A percentile compares a stretch with the other conserved stretches of the same genome.
Conservation (phyloP, 148 eudicot species). For the Chenopodium berlandieri region DNA sequence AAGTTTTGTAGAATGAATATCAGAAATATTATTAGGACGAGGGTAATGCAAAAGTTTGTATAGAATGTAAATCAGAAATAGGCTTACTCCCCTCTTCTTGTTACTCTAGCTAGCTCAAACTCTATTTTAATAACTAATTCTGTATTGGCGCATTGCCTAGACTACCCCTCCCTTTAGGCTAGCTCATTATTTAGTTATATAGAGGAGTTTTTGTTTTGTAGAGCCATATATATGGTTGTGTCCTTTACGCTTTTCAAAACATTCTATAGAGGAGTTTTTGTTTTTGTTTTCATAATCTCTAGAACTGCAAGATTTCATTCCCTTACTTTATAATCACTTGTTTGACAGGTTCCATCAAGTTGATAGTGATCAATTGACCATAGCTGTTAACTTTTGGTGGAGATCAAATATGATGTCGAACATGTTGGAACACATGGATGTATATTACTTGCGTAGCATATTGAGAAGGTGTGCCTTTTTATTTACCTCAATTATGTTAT, state of each 20-base stretch:
- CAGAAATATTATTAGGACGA: neutral
- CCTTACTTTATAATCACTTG: constrained; percentile 5
- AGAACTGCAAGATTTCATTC: neutral
- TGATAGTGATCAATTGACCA: constrained; percentile 81
- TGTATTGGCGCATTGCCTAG: too few species aligned
- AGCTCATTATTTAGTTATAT: too few species aligned
- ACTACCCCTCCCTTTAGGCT: too few species aligned
- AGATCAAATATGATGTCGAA: constrained; percentile 55
- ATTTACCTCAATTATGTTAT: neutral
- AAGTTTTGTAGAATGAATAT: neutral
- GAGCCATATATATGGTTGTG: neutral
- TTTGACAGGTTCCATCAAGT: constrained; percentile 87
- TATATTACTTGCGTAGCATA: constrained; percentile 77
- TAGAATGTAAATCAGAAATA: neutral
- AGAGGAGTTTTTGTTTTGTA: neutral
- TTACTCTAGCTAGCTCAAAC: too few species aligned
- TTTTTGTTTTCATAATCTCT: neutral
- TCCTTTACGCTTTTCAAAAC: neutral
- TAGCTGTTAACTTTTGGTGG: constrained; percentile 98
- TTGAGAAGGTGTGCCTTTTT: constrained; percentile 61
- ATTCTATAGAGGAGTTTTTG: neutral
- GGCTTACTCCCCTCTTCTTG: too few species aligned
- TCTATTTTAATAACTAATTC: too few species aligned
- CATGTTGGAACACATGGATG: constrained; percentile 92
- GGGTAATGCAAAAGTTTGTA: neutral